A percentile compares a stretch with the other conserved stretches of the same genome.
Conservation (phyloP, 140 eudicot species). For the Ambrosia hybrid region DNA sequence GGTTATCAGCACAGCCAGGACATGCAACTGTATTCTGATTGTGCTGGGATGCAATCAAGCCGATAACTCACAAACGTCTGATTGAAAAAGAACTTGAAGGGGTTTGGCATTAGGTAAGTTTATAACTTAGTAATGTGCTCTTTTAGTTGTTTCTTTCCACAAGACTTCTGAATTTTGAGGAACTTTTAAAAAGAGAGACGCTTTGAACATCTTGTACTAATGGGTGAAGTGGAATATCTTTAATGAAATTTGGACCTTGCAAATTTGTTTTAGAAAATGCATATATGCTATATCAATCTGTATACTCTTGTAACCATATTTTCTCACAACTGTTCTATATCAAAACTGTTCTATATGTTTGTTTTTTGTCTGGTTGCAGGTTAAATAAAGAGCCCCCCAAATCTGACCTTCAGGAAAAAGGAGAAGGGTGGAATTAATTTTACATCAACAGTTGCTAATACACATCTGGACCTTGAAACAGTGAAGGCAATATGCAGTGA, state of each 20-base stretch:
- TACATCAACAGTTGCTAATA: slow-evolving; percentile 90
- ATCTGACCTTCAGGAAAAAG: slow-evolving; percentile 85
- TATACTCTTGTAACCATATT: background rate
- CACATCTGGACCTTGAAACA: slow-evolving; percentile 91
- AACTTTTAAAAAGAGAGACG: background rate
- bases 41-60: slow-evolving; percentile 98
- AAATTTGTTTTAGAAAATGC: background rate
- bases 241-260: too few species aligned
- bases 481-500: slow-evolving; percentile 98
- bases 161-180: background rate
- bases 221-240: too few species aligned
- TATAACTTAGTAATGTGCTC: slow-evolving; percentile 7
- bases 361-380: slow-evolving; percentile 38
- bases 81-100: slow-evolving; percentile 99
- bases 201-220: slow-evolving; percentile 4
- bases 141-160: slow-evolving; percentile 1
- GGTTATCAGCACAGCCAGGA: slow-evolving; percentile 99
- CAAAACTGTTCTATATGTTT: too few species aligned
- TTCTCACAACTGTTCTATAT: background rate
- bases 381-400: slow-evolving; percentile 97
- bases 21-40: slow-evolving; percentile 91
- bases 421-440: slow-evolving; percentile 97
- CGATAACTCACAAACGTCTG: slow-evolving; percentile 94
- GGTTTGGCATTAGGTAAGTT: slow-evolving; percentile 90
- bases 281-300: slow-evolving; percentile 8